A percentile compares a stretch with the other conserved stretches of the same genome.
These are phyloP conservation scores for Ophiostoma ips DNA, from an alignment of 2,329 filamentous ascomycete species.

Conservation along the genomic window DNA sequence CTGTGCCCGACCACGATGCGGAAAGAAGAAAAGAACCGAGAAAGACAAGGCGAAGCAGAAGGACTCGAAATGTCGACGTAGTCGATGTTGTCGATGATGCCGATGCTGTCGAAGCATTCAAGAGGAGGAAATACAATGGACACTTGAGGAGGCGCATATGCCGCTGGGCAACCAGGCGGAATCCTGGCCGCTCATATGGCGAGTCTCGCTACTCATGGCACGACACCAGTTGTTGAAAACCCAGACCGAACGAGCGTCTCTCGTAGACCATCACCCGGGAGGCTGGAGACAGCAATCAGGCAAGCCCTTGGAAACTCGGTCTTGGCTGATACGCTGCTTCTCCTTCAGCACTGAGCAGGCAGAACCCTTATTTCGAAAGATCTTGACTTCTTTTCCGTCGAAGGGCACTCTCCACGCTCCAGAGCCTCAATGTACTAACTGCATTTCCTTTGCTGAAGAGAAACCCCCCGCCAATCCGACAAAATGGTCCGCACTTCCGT, in stretches of 20 bases:
- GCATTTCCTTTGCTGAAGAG: constrained; percentile 17
- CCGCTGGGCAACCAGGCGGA: neutral
- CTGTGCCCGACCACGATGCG: constrained; percentile 13
- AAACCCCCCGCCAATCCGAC: constrained; percentile 44
- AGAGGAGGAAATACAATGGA: neutral
- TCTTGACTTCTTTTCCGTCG: constrained; percentile 14
- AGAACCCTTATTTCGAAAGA: constrained; percentile 45
- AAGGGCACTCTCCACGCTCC: constrained; percentile 59
- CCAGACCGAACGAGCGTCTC: constrained; percentile 4
- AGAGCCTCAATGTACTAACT: constrained; percentile 50
- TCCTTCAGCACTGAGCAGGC: constrained; percentile 51
- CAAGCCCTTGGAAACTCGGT: constrained; percentile 3
- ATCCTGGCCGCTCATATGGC: neutral
- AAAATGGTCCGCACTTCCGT: constrained; percentile 99
- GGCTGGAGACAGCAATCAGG: constrained; percentile 50
- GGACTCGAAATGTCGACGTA: neutral
- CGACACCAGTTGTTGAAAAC: constrained; percentile 1
- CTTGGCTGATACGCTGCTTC: constrained; percentile 47
- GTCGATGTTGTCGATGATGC: neutral
- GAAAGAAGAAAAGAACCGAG: constrained; percentile 10
- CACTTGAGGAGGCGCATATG: neutral
- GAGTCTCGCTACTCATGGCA: neutral
- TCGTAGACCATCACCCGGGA: constrained; percentile 18
- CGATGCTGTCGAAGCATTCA: neutral
- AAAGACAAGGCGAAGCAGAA: constrained; percentile 1